A percentile compares a stretch with the other conserved stretches of the same genome.
Evolutionary conservation across 2,329 filamentous ascomycete genomes (phyloP).

Genomic region (Colletotrichum navitas): DNA sequence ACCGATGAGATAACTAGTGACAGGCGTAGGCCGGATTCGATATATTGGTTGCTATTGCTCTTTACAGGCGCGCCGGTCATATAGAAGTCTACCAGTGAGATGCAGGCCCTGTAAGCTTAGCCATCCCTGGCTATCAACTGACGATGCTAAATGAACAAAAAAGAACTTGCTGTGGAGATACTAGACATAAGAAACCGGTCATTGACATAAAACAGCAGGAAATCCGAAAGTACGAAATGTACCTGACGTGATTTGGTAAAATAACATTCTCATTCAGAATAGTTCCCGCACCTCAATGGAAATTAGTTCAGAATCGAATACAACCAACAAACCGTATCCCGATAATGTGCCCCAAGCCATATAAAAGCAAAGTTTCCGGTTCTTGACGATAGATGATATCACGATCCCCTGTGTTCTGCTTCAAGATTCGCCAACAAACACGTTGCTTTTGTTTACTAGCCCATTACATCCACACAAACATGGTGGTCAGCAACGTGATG

Average conservation of each 20-base stretch:
- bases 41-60: no score
- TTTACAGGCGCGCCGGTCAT: no score
- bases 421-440: neutral
- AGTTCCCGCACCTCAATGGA: neutral
- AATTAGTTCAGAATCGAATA: neutral
- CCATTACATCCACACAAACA: slow-evolving; percentile 38
- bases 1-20: no score
- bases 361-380: neutral
- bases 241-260: neutral
- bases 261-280: neutral
- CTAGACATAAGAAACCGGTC: no score
- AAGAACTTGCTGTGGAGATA: no score
- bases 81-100: no score
- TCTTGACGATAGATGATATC: neutral
- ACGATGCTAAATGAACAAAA: no score
- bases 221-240: neutral
- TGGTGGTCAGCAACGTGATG: slow-evolving; percentile 28
- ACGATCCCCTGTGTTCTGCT: neutral
- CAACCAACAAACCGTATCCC: no score
- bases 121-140: no score
- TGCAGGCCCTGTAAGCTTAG: no score
- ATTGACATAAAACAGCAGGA: no score
- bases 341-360: neutral
- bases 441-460: neutral
- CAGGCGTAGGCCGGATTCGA: no score